phyloP scores from a whole-genome alignment of 306 rosid genomes.

The Biancaea sappan region DNA sequence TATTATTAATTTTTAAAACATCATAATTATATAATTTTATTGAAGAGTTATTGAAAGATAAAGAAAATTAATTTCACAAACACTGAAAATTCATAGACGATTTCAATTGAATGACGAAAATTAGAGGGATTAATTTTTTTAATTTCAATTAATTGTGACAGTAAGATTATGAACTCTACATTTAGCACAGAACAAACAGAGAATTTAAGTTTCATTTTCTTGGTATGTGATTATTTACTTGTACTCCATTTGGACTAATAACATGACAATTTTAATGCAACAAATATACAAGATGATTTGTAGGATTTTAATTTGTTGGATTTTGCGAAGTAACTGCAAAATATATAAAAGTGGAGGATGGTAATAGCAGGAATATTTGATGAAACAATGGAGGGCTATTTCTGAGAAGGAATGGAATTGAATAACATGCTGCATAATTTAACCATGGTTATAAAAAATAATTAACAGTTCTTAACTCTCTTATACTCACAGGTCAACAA shows the following conservation, averaged over 20 bases:
- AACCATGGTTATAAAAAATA: conserved; percentile 17
- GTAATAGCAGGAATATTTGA: background rate
- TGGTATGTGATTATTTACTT: background rate
- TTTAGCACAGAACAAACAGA: too few species aligned
- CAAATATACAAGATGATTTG: background rate
- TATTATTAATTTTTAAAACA: too few species aligned
- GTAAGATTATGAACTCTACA: too few species aligned
- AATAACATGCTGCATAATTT: background rate
- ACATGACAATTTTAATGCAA: background rate
- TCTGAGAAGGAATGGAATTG: background rate
- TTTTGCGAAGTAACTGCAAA: background rate
- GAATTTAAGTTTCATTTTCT: background rate
- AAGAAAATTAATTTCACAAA: too few species aligned
- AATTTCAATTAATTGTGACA: too few species aligned
- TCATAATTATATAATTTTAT: background rate
- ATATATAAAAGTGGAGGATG: background rate
- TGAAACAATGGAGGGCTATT: too few species aligned
- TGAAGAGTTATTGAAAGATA: background rate
- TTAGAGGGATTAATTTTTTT: too few species aligned
- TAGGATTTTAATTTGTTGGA: background rate
- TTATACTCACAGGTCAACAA: conserved; percentile 38
- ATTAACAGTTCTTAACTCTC: background rate
- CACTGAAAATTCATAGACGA: too few species aligned
- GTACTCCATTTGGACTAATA: background rate
- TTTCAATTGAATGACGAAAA: too few species aligned